Base-by-base conservation (phyloP, 192 early-diverging fungal genomes). In the Entophlyctis luteolus region DNA sequence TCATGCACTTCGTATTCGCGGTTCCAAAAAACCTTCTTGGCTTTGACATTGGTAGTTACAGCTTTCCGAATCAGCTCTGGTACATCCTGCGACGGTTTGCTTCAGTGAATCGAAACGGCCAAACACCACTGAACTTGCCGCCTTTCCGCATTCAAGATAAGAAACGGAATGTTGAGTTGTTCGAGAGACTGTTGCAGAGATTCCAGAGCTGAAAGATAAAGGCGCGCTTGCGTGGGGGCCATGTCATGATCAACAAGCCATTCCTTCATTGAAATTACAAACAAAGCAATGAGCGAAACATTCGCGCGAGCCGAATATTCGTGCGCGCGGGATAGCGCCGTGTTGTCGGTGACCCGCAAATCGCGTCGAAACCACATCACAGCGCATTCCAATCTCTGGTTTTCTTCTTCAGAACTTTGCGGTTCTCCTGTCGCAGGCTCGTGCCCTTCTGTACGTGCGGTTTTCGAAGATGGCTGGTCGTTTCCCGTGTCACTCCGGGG, bases 1-100 rank as follows among this genome's bases (percentile, higher is more conserved):
- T 85, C 85, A 54, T 87, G 71, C 10, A 81, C 74, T 55, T 86
- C 79, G 37, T 80, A 82, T 58, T 89, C 88, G 1, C 48, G 34
- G 63, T 87, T 89, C 59, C 72, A 79, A 45, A 72, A 80, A 31
- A 87, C 52, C 25, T 80, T 57, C 18, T 57, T 66, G 12, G 79
- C 74, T 31, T 68, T 68, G 27, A 75, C 16, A 4, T 54, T 38
- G 14, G 59, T 54, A 46, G 67, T 72, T 23, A 68, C 45, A 0
- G 72, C 73, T 23, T 59, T 55, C 0, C n/a, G n/a, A n/a, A n/a
- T n/a, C n/a, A n/a, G n/a, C n/a, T n/a, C n/a, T n/a, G n/a, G n/a
- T n/a, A n/a, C n/a, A n/a, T n/a, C n/a, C n/a, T n/a, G n/a, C n/a
- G n/a, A n/a, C n/a, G n/a, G n/a, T n/a, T n/a, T n/a, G n/a, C n/a